Evolutionary conservation across 306 rosid species (phyloP).

Genomic region (Spatholobus suberectus): DNA sequence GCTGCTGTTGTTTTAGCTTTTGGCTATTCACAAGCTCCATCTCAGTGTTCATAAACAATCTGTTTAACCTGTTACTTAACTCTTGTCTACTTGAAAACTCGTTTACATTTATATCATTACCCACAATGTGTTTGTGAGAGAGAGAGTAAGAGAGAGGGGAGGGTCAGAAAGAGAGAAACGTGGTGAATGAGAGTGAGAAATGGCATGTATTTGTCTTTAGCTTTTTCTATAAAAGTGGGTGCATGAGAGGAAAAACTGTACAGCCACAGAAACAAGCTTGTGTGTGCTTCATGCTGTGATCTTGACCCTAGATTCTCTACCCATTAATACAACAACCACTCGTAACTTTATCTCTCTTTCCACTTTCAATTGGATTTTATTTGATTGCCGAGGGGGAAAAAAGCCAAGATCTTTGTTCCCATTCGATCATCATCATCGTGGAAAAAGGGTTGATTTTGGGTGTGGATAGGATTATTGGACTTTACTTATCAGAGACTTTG

Average conservation of each 20-base stretch:
- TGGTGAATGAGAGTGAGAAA: constrained; percentile 41
- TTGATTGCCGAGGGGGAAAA: constrained; percentile 59
- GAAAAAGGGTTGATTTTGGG: constrained; percentile 64
- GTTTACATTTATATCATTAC: neutral
- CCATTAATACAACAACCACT: constrained; percentile 73
- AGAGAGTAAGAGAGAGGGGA: neutral
- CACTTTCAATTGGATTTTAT: constrained; percentile 54
- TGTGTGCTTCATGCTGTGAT: constrained; percentile 52
- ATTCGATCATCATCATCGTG: constrained; percentile 65
- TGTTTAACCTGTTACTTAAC: neutral
- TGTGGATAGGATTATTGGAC: constrained; percentile 33
- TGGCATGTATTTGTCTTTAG: constrained; percentile 47
- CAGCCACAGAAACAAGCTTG: constrained; percentile 29
- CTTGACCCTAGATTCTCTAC: constrained; percentile 82
- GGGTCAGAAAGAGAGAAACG: constrained; percentile 1
- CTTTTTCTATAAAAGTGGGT: constrained; percentile 36
- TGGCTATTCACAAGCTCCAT: constrained; percentile 45
- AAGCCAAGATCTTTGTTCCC: constrained; percentile 57
- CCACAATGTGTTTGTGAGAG: neutral
- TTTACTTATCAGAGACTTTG: constrained; percentile 38
- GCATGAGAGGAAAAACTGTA: constrained; percentile 45
- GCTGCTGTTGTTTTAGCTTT: constrained; percentile 1
- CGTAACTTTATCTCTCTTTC: constrained; percentile 41
- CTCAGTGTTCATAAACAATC: constrained; percentile 28
- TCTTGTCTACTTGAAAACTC: neutral